Conservation (phyloP, 805 yeast species). For the Danielia oregonensis region DNA sequence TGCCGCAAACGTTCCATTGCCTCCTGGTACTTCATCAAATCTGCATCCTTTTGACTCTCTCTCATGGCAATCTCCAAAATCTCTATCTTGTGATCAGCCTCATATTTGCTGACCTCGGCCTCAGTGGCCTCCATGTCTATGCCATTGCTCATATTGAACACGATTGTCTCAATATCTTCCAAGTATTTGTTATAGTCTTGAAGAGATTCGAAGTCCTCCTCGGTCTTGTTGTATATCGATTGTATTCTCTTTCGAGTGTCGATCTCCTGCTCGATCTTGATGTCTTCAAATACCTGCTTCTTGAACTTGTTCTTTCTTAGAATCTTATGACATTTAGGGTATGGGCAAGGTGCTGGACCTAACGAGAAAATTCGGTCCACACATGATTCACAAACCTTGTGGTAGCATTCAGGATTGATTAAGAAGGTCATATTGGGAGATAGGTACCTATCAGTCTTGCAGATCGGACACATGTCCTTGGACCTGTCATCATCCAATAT, state of each 20-base stretch:
- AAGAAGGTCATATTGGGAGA: conserved; percentile 91
- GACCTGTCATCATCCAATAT: conserved; percentile 43
- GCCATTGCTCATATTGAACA: conserved; percentile 70
- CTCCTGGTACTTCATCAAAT: conserved; percentile 64
- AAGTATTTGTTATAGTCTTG: conserved; percentile 70
- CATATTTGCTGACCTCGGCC: conserved; percentile 62
- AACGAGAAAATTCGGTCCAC: conserved; percentile 90
- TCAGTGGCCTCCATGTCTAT: conserved; percentile 69
- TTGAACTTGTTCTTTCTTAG: conserved; percentile 87
- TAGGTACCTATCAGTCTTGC: conserved; percentile 90
- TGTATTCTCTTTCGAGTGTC: conserved; percentile 80
- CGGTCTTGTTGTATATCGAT: conserved; percentile 74
- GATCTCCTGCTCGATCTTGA: conserved; percentile 85
- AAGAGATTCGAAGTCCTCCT: conserved; percentile 62
- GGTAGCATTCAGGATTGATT: conserved; percentile 96
- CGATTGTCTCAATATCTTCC: conserved; percentile 77
- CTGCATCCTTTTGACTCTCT: conserved; percentile 58
- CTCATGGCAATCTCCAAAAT: conserved; percentile 74
- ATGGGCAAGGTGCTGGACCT: conserved; percentile 98
- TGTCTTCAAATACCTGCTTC: conserved; percentile 88
- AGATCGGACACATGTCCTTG: conserved; percentile 92
- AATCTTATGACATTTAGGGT: conserved; percentile 83
- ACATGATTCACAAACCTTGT: conserved; percentile 94
- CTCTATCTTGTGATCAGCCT: conserved; percentile 66
- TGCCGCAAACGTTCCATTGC: conserved; percentile 50